A percentile compares a stretch with the other conserved stretches of the same genome.
phyloP scores from a whole-genome alignment of 495 filamentous ascomycete species.

The Neurospora sp. region DNA sequence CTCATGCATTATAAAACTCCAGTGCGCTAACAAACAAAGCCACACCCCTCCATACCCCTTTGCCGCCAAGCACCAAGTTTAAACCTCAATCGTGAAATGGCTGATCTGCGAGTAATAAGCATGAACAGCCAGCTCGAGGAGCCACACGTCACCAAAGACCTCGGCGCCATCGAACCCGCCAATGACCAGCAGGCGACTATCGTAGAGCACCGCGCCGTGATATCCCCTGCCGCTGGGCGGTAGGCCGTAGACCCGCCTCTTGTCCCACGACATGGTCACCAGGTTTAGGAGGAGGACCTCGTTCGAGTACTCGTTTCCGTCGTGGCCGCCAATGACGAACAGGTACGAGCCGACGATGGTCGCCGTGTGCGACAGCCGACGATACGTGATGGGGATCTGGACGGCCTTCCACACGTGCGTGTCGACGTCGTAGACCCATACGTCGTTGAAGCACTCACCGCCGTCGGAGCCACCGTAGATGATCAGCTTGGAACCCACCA shows the following conservation, averaged over 20 bases:
- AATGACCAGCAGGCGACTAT: conserved; percentile 48
- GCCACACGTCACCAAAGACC: conserved; percentile 54
- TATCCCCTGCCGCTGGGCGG: conserved; percentile 52
- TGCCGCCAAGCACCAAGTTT: conserved; percentile 1
- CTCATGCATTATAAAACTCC: background rate
- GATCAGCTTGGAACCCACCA: conserved; percentile 58
- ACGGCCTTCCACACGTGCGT: conserved; percentile 44
- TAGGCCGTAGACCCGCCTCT: conserved; percentile 50
- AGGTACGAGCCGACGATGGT: conserved; percentile 58
- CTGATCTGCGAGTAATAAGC: conserved; percentile 61
- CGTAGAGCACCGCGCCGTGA: conserved; percentile 52
- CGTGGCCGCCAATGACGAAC: conserved; percentile 57
- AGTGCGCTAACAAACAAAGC: background rate
- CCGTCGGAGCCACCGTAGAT: conserved; percentile 58
- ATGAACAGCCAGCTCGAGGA: conserved; percentile 54
- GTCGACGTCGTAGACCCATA: conserved; percentile 59
- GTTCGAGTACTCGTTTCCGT: conserved; percentile 56
- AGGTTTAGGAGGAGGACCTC: conserved; percentile 56
- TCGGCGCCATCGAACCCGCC: conserved; percentile 55
- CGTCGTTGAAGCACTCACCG: conserved; percentile 56
- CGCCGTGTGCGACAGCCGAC: conserved; percentile 51
- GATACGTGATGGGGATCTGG: conserved; percentile 42
- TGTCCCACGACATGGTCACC: conserved; percentile 60
- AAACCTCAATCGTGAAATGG: conserved; percentile 57
- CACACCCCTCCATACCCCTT: background rate